Conservation (phyloP, 768 basidiomycete species). For the Lepiota brunneoincarnata region DNA sequence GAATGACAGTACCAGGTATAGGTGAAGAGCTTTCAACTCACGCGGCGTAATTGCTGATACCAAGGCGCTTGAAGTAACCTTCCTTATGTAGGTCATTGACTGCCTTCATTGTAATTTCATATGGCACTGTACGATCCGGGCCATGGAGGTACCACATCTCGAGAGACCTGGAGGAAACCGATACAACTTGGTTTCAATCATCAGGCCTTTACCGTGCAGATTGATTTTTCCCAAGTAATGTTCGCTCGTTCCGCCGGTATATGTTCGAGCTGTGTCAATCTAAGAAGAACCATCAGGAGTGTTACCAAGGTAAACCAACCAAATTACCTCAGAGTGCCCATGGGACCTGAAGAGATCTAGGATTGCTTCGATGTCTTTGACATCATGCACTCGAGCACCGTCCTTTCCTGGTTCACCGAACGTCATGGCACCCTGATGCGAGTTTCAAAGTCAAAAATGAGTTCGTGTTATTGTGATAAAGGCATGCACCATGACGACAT, state of each 20-base stretch:
- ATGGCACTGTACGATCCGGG: conserved; percentile 57
- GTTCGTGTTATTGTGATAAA: not conserved
- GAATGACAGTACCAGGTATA: conserved; percentile 11
- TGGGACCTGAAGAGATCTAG: conserved; percentile 52
- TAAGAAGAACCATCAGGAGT: conserved; percentile 12
- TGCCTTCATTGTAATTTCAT: conserved; percentile 51
- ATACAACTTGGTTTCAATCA: conserved; percentile 59
- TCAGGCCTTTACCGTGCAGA: conserved; percentile 47
- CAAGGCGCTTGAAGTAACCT: conserved; percentile 60
- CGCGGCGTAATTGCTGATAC: conserved; percentile 62
- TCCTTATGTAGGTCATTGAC: conserved; percentile 55
- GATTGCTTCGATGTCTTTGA: conserved; percentile 48
- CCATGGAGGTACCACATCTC: conserved; percentile 57
- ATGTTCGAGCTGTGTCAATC: conserved; percentile 51
- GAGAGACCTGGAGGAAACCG: conserved; percentile 43
- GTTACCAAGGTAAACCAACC: conserved; percentile 7
- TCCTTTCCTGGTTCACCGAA: conserved; percentile 49
- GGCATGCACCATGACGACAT: conserved; percentile 46
- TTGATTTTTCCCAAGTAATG: conserved; percentile 49
- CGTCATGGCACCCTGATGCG: conserved; percentile 49
- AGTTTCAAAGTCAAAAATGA: not conserved
- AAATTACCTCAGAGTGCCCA: conserved; percentile 50
- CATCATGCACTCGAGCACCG: conserved; percentile 46
- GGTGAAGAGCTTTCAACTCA: conserved; percentile 18
- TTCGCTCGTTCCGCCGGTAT: conserved; percentile 56